Evolutionary conservation across 2,329 filamentous ascomycete genomes (phyloP), one percentile per base, ranked within the genome.

Genomic region (Aspergillus versicolor): DNA sequence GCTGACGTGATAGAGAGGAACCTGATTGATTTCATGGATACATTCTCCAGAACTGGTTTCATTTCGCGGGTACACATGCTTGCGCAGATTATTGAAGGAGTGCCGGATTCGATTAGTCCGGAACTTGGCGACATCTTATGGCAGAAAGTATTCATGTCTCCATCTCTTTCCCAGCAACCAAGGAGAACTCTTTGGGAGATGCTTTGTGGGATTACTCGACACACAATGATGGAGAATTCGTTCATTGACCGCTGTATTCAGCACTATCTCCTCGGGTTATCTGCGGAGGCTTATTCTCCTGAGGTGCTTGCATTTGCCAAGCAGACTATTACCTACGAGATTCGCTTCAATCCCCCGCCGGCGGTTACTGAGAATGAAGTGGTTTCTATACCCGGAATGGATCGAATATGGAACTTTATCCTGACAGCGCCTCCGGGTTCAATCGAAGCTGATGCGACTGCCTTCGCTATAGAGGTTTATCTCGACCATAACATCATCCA

Each of bases 341-440:
- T 88, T 58, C 73, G 81, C 1, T 88, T 88, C 63, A 62, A 82
- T 78, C 59, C 82, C 73, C 62, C 84, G 76, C 24, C 79, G 83
- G 43, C 65, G 13, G 69, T 72, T 15, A 61, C 59, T 8, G 75
- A 76, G 32, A 60, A 73, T 49, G 72, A 78, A 46, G 69, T 77
- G 27, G 69, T 79, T n/a, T 63, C 67, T n/a, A 72, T 79, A 49
- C 77, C 79, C 4, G 79, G 80, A 6, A 78, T 79, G 61, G 89
- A 94, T 64, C 83, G 92, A 56, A 77, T 96, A n/a, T 96, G 92
- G 92, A 84, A 86, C 22, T 84, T 96, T 65, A 85, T 93, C 34
- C 77, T 96, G 52, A 87, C 84, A 15, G 86, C 89, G 2, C 84
- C 86, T 5, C 78, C 83, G 38, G 77, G 82, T 38, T 83, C 81